phyloP scores from a whole-genome alignment of 306 rosid genomes.

The Styphnolobium japonicum region DNA sequence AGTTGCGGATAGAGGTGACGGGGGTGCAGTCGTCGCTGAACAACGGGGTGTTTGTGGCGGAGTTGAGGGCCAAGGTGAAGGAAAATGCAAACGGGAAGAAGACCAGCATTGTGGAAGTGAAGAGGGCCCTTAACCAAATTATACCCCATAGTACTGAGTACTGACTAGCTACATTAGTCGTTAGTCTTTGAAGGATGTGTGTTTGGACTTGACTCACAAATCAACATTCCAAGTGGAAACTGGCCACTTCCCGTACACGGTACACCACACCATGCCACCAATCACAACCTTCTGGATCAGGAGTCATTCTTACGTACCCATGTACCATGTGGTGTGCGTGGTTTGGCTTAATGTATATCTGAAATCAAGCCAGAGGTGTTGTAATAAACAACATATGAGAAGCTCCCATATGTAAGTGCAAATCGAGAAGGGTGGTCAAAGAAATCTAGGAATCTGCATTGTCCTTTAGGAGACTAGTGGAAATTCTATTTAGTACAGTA shows the following conservation, averaged over 20 bases:
- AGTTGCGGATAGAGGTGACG: slow-evolving; percentile 67
- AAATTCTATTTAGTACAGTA: neutral
- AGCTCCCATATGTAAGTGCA: no score
- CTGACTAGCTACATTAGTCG: neutral
- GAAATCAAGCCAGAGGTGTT: neutral
- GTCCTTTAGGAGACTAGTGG: neutral
- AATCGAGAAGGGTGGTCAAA: neutral
- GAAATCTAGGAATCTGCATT: neutral
- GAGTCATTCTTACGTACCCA: no score
- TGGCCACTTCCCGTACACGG: no score
- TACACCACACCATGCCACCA: no score
- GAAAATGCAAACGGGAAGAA: slow-evolving; percentile 66
- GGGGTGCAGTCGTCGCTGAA: slow-evolving; percentile 67
- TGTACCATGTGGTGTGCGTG: neutral
- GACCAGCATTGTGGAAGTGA: slow-evolving; percentile 85
- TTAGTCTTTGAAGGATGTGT: no score
- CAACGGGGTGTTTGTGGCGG: slow-evolving; percentile 64
- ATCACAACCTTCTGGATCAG: no score
- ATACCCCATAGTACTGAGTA: slow-evolving; percentile 49
- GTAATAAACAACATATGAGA: neutral
- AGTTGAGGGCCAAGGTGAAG: slow-evolving; percentile 83
- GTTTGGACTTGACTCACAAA: neutral
- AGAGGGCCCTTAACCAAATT: slow-evolving; percentile 77
- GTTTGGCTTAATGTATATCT: neutral
- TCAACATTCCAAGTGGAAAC: no score